Evolutionary conservation across 169 alveolate genomes (phyloP).

Genomic region (Plasmodium coatneyi): DNA sequence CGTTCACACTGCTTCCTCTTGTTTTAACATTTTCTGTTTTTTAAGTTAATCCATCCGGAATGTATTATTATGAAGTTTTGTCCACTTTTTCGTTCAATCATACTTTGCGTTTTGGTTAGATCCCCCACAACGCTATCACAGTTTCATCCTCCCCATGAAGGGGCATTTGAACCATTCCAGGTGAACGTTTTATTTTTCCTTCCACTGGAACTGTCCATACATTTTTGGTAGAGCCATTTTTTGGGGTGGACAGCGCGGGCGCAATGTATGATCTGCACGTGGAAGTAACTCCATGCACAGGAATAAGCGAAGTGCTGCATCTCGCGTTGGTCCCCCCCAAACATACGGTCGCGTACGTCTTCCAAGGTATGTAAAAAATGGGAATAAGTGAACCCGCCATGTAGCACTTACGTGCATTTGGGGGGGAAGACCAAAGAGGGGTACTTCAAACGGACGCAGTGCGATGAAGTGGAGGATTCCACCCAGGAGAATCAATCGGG

Average conservation of each 20-base stretch:
- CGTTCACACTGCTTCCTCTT: neutral
- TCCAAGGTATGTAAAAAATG: neutral
- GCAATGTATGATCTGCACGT: neutral
- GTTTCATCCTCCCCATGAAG: neutral
- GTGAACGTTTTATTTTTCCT: neutral
- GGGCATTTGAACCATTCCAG: neutral
- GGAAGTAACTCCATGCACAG: neutral
- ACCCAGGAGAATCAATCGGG: neutral
- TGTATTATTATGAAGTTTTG: neutral
- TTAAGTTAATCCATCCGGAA: neutral
- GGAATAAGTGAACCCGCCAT: neutral
- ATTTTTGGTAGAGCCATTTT: neutral
- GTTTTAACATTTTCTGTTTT: neutral
- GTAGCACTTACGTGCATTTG: slow-evolving; percentile 1
- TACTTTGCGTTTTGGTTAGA: neutral
- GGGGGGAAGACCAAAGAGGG: neutral
- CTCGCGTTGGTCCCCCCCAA: neutral
- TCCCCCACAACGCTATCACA: neutral
- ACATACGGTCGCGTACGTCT: neutral
- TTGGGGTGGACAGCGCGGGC: neutral
- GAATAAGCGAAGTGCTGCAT: neutral
- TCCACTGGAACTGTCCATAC: neutral
- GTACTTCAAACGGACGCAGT: neutral
- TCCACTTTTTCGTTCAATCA: neutral
- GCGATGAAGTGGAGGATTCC: neutral